phyloP scores from a whole-genome alignment of 371 early-diverging fungal genomes.

The Conidiobolus incongruus region DNA sequence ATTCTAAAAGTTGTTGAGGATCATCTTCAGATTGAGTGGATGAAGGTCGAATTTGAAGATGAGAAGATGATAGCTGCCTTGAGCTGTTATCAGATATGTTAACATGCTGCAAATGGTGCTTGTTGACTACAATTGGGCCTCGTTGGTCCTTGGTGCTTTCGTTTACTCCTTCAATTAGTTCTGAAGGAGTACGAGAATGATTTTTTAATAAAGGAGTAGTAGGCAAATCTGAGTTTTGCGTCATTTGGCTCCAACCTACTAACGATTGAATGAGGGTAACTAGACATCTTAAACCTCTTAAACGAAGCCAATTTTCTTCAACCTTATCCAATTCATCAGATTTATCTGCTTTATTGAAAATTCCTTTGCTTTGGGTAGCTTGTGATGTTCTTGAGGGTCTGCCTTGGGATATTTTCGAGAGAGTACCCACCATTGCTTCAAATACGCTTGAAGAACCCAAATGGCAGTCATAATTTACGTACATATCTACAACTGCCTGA shows the following conservation, averaged over 20 bases:
- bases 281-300: conserved; percentile 1
- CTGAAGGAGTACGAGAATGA: not conserved
- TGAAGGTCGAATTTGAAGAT: not conserved
- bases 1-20: not conserved
- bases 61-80: not conserved
- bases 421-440: conserved; percentile 9
- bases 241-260: conserved; percentile 1
- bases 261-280: conserved; percentile 2
- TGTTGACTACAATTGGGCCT: conserved; percentile 2
- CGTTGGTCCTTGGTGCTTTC: not conserved
- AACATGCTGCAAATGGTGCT: conserved; percentile 2
- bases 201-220: not conserved
- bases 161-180: not conserved
- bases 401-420: conserved; percentile 3
- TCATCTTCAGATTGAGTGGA: not conserved
- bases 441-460: conserved; percentile 18
- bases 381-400: conserved; percentile 16
- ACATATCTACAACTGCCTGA: conserved; percentile 76
- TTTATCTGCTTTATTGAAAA: conserved; percentile 27
- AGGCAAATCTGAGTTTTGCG: not conserved
- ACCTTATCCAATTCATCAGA: not conserved
- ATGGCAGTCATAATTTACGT: conserved; percentile 87
- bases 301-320: conserved; percentile 1
- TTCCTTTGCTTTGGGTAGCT: conserved; percentile 22
- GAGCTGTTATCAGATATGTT: not conserved